These are phyloP conservation scores for Pyracantha coccinea DNA, from an alignment of 331 rosid species.

Conservation along the genomic window DNA sequence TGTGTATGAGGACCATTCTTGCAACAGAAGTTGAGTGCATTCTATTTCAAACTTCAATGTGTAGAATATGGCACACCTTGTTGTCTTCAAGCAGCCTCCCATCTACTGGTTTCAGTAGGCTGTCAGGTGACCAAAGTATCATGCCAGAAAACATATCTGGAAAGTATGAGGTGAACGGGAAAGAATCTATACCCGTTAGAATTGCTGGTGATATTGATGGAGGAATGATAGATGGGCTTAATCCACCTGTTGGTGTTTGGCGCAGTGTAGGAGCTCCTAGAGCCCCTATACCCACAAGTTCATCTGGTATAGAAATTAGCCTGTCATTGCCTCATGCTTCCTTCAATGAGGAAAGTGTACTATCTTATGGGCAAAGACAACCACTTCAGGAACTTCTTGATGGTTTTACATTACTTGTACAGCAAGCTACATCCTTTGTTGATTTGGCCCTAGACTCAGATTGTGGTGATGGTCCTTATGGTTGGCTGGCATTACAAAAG, in stretches of 20 bases:
- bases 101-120: constrained; percentile 49
- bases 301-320: constrained; percentile 68
- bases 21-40: constrained; percentile 84
- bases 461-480: constrained; percentile 93
- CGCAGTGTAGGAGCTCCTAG: constrained; percentile 79
- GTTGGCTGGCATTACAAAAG: constrained; percentile 94
- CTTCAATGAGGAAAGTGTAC: constrained; percentile 78
- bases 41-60: constrained; percentile 80
- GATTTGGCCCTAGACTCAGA: constrained; percentile 89
- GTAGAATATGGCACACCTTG: constrained; percentile 74
- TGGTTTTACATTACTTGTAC: constrained; percentile 80
- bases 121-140: constrained; percentile 51
- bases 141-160: constrained; percentile 52
- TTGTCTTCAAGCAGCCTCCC: constrained; percentile 52
- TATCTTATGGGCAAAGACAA: constrained; percentile 82
- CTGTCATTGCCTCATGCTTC: constrained; percentile 73
- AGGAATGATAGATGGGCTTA: constrained; percentile 81
- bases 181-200: constrained; percentile 78
- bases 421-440: constrained; percentile 90
- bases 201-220: constrained; percentile 95
- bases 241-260: constrained; percentile 97
- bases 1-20: constrained; percentile 57
- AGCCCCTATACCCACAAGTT: constrained; percentile 58
- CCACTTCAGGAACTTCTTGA: constrained; percentile 98
- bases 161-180: constrained; percentile 78